Evolutionary conservation across 495 filamentous ascomycete species (phyloP), one percentile per base, ranked within the genome.

Genomic region (Penicillium chermesinum): DNA sequence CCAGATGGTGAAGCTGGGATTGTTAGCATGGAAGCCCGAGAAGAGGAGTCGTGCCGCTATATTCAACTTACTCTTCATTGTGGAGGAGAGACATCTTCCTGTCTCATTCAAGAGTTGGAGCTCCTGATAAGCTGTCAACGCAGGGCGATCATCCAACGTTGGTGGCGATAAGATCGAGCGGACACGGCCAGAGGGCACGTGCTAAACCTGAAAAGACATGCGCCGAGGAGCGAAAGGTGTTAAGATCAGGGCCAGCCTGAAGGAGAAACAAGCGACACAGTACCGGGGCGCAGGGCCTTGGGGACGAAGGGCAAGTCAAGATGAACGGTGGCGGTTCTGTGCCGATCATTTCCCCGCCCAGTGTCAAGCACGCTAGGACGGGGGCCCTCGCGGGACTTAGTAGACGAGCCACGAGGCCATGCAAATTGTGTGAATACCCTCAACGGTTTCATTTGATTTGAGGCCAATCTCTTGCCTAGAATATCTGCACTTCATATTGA

Each of bases 51-150:
- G 21, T 25, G 34, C 20, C 32, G 35, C 32, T 17, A 32, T 8
- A 9, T 35, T 14, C 17, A 32, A 73, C 86, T 46, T 84, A 95
- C 90, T 97, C 91, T 81, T 97, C 91, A 52, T 95, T 89, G 66
- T 95, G 89, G 46, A 97, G 85, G 59, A 97, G 79, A 57, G 91
- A 94, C 93, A 96, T 97, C 19, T 58, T 70, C 50, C 2, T 20
- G 17, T 10, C 17, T 18, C n/a, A n/a, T n/a, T n/a, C n/a, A n/a
- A n/a, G n/a, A n/a, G n/a, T n/a, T n/a, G n/a, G n/a, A n/a, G n/a
- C n/a, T n/a, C n/a, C n/a, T n/a, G n/a, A n/a, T n/a, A n/a, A n/a
- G n/a, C n/a, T n/a, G n/a, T n/a, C n/a, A n/a, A n/a, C n/a, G n/a
- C n/a, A n/a, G n/a, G n/a, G n/a, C n/a, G n/a, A n/a, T n/a, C n/a